These are phyloP conservation scores for Cladosporium sp. DNA, from an alignment of 2,329 filamentous ascomycete genomes.

Conservation along the genomic window DNA sequence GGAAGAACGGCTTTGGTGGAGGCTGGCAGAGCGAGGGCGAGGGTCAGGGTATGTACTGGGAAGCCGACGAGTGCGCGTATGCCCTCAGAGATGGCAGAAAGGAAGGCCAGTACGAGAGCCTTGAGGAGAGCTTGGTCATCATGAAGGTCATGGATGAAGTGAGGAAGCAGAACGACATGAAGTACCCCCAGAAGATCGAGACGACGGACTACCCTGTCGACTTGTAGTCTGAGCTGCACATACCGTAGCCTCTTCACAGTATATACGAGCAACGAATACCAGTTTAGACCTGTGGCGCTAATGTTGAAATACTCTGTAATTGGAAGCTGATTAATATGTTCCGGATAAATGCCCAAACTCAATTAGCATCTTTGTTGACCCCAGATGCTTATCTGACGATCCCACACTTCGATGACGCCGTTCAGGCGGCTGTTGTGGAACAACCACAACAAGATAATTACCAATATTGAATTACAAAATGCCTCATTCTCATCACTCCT, in stretches of 20 bases:
- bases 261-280: constrained; percentile 3
- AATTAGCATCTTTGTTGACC: neutral
- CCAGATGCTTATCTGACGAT: neutral
- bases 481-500: neutral
- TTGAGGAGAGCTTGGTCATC: constrained; percentile 77
- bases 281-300: neutral
- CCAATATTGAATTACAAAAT: neutral
- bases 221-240: constrained; percentile 22
- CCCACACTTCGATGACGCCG: neutral
- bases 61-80: constrained; percentile 76
- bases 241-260: neutral
- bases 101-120: constrained; percentile 71
- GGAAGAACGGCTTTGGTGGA: constrained; percentile 51
- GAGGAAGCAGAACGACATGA: constrained; percentile 62
- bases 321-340: neutral
- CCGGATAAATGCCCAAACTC: neutral
- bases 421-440: neutral
- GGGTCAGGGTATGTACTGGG: constrained; percentile 87
- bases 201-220: constrained; percentile 56
- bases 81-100: constrained; percentile 75
- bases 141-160: constrained; percentile 81
- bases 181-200: constrained; percentile 68
- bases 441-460: neutral
- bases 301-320: neutral
- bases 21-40: constrained; percentile 52